These are phyloP conservation scores for Neofusicoccum laricinum DNA, from an alignment of 2,329 filamentous ascomycete species.

Conservation along the genomic window DNA sequence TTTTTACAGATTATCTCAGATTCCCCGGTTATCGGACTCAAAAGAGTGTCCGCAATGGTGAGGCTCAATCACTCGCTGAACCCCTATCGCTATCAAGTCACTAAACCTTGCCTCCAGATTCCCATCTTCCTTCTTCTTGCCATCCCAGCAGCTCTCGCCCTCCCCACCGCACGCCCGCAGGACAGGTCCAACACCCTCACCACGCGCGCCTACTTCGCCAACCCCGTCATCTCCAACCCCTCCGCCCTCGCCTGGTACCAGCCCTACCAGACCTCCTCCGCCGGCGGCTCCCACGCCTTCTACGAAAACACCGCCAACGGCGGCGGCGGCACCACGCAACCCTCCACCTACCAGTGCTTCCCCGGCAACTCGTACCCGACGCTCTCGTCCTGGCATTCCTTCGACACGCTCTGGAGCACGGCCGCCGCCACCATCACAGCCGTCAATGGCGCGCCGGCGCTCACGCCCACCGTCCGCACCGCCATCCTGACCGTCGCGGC, in stretches of 20 bases:
- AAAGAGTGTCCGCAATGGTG: not conserved
- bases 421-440: not conserved
- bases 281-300: not conserved
- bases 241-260: too few relatives aligned
- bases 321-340: not conserved
- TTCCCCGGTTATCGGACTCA: too few relatives aligned
- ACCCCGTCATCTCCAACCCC: too few relatives aligned
- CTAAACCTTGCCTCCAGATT: not conserved
- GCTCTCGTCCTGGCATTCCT: not conserved
- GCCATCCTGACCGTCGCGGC: slow-evolving; percentile 17
- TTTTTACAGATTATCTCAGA: too few relatives aligned
- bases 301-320: not conserved
- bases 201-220: not conserved
- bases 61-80: not conserved
- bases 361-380: not conserved
- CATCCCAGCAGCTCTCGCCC: not conserved
- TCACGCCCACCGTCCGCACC: not conserved
- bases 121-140: not conserved
- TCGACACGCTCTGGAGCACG: slow-evolving; percentile 2
- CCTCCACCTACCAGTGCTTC: slow-evolving; percentile 5
- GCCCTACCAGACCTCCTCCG: too few relatives aligned
- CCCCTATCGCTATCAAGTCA: too few relatives aligned
- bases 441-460: too few relatives aligned
- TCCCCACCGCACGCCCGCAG: not conserved
- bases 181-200: not conserved